These are phyloP conservation scores for Byssothecium circinans DNA, from an alignment of 2,329 filamentous ascomycete genomes.

Conservation along the genomic window DNA sequence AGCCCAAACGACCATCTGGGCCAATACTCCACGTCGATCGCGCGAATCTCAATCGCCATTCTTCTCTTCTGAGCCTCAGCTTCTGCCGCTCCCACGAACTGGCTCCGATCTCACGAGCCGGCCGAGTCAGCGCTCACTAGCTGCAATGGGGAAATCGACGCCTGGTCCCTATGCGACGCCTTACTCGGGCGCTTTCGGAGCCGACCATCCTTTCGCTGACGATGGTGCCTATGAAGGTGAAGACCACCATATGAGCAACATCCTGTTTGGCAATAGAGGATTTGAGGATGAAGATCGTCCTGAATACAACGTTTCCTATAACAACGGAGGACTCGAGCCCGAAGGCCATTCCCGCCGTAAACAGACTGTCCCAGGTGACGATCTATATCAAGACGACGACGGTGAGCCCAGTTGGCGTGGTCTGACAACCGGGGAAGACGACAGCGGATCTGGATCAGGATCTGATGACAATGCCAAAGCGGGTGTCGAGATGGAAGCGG, in stretches of 20 bases:
- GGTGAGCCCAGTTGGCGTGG: constrained; percentile 36
- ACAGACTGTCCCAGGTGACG: no score
- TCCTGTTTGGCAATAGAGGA: constrained; percentile 28
- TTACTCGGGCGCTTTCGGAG: constrained; percentile 55
- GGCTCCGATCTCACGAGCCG: constrained; percentile 45
- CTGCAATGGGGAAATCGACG: constrained; percentile 48
- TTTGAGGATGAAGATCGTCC: constrained; percentile 21
- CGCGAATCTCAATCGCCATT: constrained; percentile 49
- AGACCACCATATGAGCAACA: no score
- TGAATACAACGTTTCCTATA: no score
- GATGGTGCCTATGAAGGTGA: no score
- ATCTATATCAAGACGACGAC: constrained; percentile 36
- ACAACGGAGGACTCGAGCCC: no score
- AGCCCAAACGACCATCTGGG: constrained; percentile 34
- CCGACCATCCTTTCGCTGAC: constrained; percentile 9
- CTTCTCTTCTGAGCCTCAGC: constrained; percentile 31
- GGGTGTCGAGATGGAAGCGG: constrained; percentile 38
- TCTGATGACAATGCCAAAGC: constrained; percentile 13
- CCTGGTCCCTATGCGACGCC: constrained; percentile 75
- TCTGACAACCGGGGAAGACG: constrained; percentile 29
- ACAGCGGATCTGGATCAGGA: constrained; percentile 10
- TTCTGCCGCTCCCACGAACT: constrained; percentile 26
- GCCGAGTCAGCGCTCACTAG: constrained; percentile 45
- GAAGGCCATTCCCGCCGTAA: no score
- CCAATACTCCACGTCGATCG: constrained; percentile 47